Base-by-base conservation (phyloP, 2,329 filamentous ascomycete species). In the Fusarium piperis region DNA sequence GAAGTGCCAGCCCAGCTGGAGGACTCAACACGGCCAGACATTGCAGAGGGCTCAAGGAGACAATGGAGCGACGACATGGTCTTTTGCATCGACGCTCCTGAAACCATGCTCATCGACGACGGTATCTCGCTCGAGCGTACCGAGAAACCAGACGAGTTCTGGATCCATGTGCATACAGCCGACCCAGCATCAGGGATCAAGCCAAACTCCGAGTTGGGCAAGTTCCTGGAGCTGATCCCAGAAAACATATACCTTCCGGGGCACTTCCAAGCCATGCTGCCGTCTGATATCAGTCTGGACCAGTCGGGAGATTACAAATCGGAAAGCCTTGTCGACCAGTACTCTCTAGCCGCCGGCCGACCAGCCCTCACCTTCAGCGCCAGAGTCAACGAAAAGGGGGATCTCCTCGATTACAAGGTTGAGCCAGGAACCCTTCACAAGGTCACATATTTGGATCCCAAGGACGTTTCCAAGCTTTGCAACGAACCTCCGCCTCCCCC, bases 91-190 rank as follows among this genome's bases (percentile, higher is more conserved):
- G 93, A 97, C 76, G 86, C 88, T 30, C 84, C 85, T 20, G 82
- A 81, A 36, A 92, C 94, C 0, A 83, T 87, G 30, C 90, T 95
- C 73, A 92, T 96, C 64, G 93, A 97, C 73, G 93, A 97, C 77
- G 93, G 91, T 2, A 81, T 97, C 10, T 95, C 93, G 1, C 77
- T 96, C 9, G 91, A 94, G 76, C 79, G 81, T 51, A 87, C 91
- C 1, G 80, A 84, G 5, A 82, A 79, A 18, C 68, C 85, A 20
- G 78, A 85, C 57, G 85, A 92, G 71, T 89, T 88, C 75, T 96
- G 93, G 93, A 83, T 95, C 32, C 93, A 94, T 76, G 81, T 94
- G 33, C 93, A 96, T 78, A 87, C 93, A 44, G 93, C 94, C 15
- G 94, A 96, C 76, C 93, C 93, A 10, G 91, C 92, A 3, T 93